Evolutionary conservation across 176 grass and related monocot genomes (phyloP), one percentile per base, ranked within the genome.

Genomic region (Microstegium vimineum): DNA sequence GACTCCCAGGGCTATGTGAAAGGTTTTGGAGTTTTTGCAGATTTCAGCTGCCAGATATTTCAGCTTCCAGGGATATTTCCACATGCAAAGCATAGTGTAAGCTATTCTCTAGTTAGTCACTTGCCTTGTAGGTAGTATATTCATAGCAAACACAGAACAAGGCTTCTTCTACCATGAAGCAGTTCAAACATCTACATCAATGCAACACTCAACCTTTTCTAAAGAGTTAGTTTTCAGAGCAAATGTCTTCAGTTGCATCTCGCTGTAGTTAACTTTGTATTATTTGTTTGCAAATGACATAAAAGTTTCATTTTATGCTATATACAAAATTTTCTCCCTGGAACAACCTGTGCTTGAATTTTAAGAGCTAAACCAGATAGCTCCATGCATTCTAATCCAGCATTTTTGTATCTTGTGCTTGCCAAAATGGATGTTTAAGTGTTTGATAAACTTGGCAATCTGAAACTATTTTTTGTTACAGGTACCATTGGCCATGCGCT

Each of bases 391-490:
- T 73, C 41, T 35, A 18, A 56, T 59, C 27, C 26, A 56, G 27
- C 46, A 64, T 83, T 73, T 71, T n/a, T 22, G 6, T 30, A 62
- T 35, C 67, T 34, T 65, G 35, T 66, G 33, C 30, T 67, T 56
- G 59, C 45, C 36, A 74, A 33, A 31, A 45, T 41, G 26, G 34
- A 79, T 75, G 35, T 46, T 73, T 22, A 41, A 64, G 31, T 20
- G 38, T 63, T 57, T 78, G 2, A 3, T 5, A 65, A n/a, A 46
- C 20, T 26, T 35, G 14, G 28, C 18, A 46, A 16, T 79, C 62
- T 51, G 20, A 67, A 34, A 33, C 17, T 2, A 8, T 42, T 84
- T 84, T 84, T 84, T 6, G 32, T 79, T 80, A 80, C 81, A 84
- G 68, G 47, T 38, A 88, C n/a, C 75, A 60, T 73, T 32, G 34